Percentiles rank a stretch among this genome's conserved stretches.
Evolutionary conservation across 768 basidiomycete species (phyloP).

Genomic region (Termitomyces heimii): DNA sequence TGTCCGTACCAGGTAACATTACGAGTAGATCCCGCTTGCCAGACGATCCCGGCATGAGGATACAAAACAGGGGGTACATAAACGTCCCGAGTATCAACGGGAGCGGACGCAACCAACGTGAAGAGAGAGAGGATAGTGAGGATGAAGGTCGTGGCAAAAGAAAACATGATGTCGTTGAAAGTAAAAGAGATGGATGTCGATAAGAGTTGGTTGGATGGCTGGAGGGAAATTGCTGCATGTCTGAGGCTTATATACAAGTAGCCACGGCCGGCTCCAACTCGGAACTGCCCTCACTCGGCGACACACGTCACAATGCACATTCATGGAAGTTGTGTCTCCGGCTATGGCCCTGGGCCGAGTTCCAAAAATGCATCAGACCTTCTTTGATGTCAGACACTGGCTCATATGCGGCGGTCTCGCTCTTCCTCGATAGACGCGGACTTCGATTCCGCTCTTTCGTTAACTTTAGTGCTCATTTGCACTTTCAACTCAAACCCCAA

Average conservation of each 20-base stretch:
- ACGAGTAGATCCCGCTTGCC: slow-evolving; percentile 32
- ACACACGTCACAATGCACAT: background rate
- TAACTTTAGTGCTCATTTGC: slow-evolving; percentile 1
- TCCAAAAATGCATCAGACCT: slow-evolving; percentile 6
- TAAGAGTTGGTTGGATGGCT: background rate
- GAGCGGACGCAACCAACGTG: slow-evolving; percentile 24
- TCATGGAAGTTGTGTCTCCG: background rate
- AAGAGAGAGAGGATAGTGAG: slow-evolving; percentile 16
- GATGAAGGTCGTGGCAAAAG: slow-evolving; percentile 12
- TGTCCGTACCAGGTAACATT: slow-evolving; percentile 37
- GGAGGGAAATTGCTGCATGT: slow-evolving; percentile 5
- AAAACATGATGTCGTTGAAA: slow-evolving; percentile 11
- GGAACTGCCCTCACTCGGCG: slow-evolving; percentile 2
- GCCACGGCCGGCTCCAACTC: slow-evolving; percentile 8
- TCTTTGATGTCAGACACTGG: background rate
- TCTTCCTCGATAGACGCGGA: slow-evolving; percentile 1
- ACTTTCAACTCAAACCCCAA: background rate
- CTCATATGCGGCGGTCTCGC: background rate
- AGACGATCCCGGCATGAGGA: slow-evolving; percentile 29
- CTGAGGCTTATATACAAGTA: slow-evolving; percentile 9
- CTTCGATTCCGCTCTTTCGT: slow-evolving; percentile 14
- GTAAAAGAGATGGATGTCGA: background rate
- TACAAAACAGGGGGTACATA: slow-evolving; percentile 37
- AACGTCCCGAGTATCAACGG: slow-evolving; percentile 36
- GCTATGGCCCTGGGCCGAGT: slow-evolving; percentile 7